Evolutionary conservation across 352 stramenopile genomes (phyloP).

Genomic region (Globisporangium megalacanthum): DNA sequence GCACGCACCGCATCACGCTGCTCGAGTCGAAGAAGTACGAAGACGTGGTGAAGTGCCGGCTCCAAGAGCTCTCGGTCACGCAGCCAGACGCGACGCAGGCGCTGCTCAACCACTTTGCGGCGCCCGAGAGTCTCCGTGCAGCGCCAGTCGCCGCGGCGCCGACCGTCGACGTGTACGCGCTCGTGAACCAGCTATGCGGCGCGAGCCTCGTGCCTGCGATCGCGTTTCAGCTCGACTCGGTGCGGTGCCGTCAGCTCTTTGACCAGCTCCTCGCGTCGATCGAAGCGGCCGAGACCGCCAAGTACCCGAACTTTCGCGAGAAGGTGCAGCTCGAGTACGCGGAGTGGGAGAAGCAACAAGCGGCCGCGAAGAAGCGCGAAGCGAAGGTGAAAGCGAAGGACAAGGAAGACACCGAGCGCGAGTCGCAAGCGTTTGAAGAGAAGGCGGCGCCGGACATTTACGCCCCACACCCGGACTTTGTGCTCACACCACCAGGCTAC

Average conservation of each 20-base stretch:
- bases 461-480: constrained; percentile 97
- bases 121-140: constrained; percentile 52
- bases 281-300: constrained; percentile 61
- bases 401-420: constrained; percentile 77
- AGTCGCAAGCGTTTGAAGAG: constrained; percentile 80
- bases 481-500: constrained; percentile 91
- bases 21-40: constrained; percentile 98
- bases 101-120: constrained; percentile 80
- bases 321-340: constrained; percentile 93
- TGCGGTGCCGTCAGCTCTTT: constrained; percentile 85
- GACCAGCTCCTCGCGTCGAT: constrained; percentile 69
- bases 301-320: constrained; percentile 87
- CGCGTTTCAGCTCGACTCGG: constrained; percentile 84
- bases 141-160: constrained; percentile 43
- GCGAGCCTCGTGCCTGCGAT: constrained; percentile 77
- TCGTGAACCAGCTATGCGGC: constrained; percentile 59
- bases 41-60: constrained; percentile 91
- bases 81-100: constrained; percentile 85
- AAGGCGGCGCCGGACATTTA: constrained; percentile 90
- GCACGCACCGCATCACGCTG: constrained; percentile 93
- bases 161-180: constrained; percentile 58
- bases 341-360: constrained; percentile 83
- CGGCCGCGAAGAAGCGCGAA: constrained; percentile 91
- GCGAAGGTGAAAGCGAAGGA: constrained; percentile 93
- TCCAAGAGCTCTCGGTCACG: constrained; percentile 85